Base-by-base conservation (phyloP, 441 rosid species). In the Theobroma grandiflorum region DNA sequence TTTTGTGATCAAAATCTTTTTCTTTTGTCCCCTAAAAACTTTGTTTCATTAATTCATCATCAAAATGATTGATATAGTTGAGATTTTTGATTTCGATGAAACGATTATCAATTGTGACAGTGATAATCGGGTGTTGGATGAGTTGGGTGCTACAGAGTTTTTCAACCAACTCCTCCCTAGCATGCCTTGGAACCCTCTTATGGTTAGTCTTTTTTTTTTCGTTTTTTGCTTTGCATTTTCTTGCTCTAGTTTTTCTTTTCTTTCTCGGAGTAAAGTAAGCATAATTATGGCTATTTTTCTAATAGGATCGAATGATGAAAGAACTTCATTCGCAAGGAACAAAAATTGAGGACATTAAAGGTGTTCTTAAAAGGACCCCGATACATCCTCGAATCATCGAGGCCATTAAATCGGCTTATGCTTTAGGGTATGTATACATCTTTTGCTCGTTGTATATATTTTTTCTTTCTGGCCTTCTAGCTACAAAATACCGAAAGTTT, bases 161-260 rank as follows among this genome's bases (percentile, higher is more conserved):
- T 93, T 89, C 83, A 77, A 91, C n/a, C 82, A 88, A 69, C 97
- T 93, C 64, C 94, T 90, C 20, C 91, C 90, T 5, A 88, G 93
- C 57, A 88, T 93, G 91, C 89, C 97, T 53, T 93, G 93, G 93
- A 93, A 93, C 75, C 74, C 93, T 58, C 88, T 89, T 45, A 90
- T 91, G 94, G 97, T 20, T n/a, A 35, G 1, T 35, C 26, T 57
- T 38, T 3, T 6, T 38, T 7, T 1, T 38, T 14, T 37, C 16
- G 2, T 6, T 14, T 14, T 38, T 66, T 33, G 8, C 47, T 14
- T 37, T 38, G 10, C 31, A 38, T 40, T 6, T 65, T 38, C 20
- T 18, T 65, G 15, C 3, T 65, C 20, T 18, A 4, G 11, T 4
- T 12, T 35, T 16, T 18, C 67, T 2, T 11, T 50, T 67, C 2